These are phyloP conservation scores for Rosellinia necatrix DNA, from an alignment of 2,329 filamentous ascomycete species.

Conservation along the genomic window DNA sequence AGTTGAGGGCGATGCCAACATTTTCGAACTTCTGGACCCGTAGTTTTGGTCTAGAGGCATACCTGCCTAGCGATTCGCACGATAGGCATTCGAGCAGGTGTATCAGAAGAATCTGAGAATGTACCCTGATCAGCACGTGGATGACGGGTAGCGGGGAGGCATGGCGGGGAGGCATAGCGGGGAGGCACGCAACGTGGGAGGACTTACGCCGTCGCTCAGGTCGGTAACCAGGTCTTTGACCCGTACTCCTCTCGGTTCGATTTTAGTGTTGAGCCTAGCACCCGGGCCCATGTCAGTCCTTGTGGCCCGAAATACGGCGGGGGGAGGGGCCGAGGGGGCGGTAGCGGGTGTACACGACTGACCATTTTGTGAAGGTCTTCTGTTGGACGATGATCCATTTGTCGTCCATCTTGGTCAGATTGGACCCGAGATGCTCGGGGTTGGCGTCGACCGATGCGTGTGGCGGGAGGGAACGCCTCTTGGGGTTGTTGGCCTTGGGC, in stretches of 20 bases:
- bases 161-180: background rate
- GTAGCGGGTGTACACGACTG: slow-evolving; percentile 33
- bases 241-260: slow-evolving; percentile 75
- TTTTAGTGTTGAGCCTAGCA: slow-evolving; percentile 90
- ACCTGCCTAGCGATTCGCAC: slow-evolving; percentile 91
- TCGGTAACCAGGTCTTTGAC: slow-evolving; percentile 88
- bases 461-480: slow-evolving; percentile 42
- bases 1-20: slow-evolving; percentile 93
- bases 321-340: slow-evolving; percentile 24
- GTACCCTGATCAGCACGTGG: slow-evolving; percentile 5
- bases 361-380: slow-evolving; percentile 99
- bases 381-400: slow-evolving; percentile 84
- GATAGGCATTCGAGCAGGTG: slow-evolving; percentile 97
- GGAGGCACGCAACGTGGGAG: background rate
- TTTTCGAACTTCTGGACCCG: slow-evolving; percentile 98
- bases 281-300: slow-evolving; percentile 32
- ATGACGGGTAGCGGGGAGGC: background rate
- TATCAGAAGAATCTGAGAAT: slow-evolving; percentile 80
- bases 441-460: slow-evolving; percentile 53
- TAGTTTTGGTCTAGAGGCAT: slow-evolving; percentile 94
- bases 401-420: slow-evolving; percentile 66
- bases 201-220: slow-evolving; percentile 87
- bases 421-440: slow-evolving; percentile 50
- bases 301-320: background rate
- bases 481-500: slow-evolving; percentile 42